Percentiles rank a stretch among this genome's conserved stretches.
These are phyloP conservation scores for Phyllosticta citribraziliensis DNA, from an alignment of 2,329 filamentous ascomycete genomes.

Conservation along the genomic window DNA sequence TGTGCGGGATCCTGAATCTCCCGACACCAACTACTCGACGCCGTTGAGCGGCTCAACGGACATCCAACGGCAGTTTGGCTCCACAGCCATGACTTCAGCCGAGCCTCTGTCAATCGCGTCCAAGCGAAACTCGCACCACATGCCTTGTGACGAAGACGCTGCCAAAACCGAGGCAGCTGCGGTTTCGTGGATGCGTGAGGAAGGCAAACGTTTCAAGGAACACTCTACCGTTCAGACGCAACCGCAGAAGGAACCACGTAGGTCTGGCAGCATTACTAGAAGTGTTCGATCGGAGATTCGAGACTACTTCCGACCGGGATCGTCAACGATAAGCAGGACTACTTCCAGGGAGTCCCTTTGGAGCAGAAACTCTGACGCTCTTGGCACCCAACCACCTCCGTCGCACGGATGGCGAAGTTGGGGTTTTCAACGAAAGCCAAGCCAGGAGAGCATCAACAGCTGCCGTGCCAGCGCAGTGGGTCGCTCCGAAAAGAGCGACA, in stretches of 20 bases:
- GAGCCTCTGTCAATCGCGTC: constrained; percentile 29
- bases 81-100: constrained; percentile 34
- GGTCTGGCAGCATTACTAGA: constrained; percentile 25
- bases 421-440: constrained; percentile 25
- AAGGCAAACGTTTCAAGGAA: constrained; percentile 30
- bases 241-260: constrained; percentile 12
- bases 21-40: constrained; percentile 29
- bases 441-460: constrained; percentile 21
- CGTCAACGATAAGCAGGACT: constrained; percentile 20
- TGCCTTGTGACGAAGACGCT: constrained; percentile 16
- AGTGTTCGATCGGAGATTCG: constrained; percentile 31
- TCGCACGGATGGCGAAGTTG: constrained; percentile 29
- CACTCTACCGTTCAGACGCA: constrained; percentile 16
- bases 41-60: constrained; percentile 34
- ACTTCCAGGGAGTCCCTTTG: constrained; percentile 27
- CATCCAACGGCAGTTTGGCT: constrained; percentile 25
- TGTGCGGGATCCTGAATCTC: constrained; percentile 21
- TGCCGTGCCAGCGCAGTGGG: constrained; percentile 12
- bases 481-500: constrained; percentile 17
- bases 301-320: constrained; percentile 33
- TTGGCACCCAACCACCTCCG: constrained; percentile 10
- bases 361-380: constrained; percentile 8
- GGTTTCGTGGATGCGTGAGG: constrained; percentile 35
- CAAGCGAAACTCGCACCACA: constrained; percentile 31
- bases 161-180: constrained; percentile 29